Base-by-base conservation (phyloP, 306 rosid species). In the Oxytropis ochrocephala region DNA sequence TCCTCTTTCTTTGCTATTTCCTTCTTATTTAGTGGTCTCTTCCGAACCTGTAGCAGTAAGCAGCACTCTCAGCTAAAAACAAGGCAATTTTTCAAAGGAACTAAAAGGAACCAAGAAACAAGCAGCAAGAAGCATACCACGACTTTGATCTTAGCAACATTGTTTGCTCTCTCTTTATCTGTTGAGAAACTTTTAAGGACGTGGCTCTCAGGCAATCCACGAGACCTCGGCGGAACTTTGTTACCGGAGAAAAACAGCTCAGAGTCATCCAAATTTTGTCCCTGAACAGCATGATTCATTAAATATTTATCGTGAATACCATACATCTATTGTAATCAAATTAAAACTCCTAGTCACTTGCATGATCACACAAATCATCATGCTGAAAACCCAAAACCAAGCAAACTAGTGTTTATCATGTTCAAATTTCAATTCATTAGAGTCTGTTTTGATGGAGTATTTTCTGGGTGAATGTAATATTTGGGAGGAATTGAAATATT, bases 61-160 rank as follows among this genome's bases (percentile, higher is more conserved):
- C 36, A 62, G 33, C 51, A 30, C 11, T 54, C 44, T 60, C 24
- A 53, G 17, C 46, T 64, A 60, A 69, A 66, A 43, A 48, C 29
- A 60, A 48, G 17, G 55, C 38, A 75, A 62, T 47, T 47, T 65
- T 64, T 49, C 17, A 39, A 27, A 69, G 63, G 50, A 78, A 42
- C 36, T 9, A 64, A 43, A 73, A 5, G 38, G 38, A 10, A 38
- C 8, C 8, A 36, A 2, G 54, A 18, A 29, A 55, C 3, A 36
- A 5, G 9, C 0, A 32, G 75, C 55, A 19, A 66, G 30, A 64
- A 58, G 53, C 95, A 77, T 85, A 90, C 96, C 91, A 82, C 92
- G 41, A 90, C 96, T 90, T 88, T 86, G 80, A 88, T 90, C 82
- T 88, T 90, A 58, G 95, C 95, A 50, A 86, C 91, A 79, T 67